A percentile compares a stretch with the other conserved stretches of the same genome.
Conservation (phyloP, 495 filamentous ascomycete genomes). For the Pyronema domesticum region DNA sequence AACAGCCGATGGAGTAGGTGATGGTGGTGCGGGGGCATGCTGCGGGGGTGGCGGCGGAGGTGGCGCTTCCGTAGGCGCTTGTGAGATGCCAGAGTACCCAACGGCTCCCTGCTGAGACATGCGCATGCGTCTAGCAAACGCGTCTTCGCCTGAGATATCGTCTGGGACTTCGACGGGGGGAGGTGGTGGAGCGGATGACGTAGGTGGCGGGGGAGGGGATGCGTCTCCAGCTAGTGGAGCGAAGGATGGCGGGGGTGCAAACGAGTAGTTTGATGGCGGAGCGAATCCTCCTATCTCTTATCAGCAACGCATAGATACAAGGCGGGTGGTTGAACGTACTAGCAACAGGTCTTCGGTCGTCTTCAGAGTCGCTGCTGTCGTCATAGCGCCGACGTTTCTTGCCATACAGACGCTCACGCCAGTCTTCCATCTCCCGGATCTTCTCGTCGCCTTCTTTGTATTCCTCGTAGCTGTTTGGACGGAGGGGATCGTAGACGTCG, state of each 20-base stretch:
- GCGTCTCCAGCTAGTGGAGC: slow-evolving; percentile 21
- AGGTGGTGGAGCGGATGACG: slow-evolving; percentile 24
- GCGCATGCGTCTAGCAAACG: slow-evolving; percentile 46
- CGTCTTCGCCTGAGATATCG: slow-evolving; percentile 52
- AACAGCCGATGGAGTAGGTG: slow-evolving; percentile 29
- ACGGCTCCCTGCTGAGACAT: slow-evolving; percentile 28
- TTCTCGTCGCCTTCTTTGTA: slow-evolving; percentile 77
- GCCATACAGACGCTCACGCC: slow-evolving; percentile 71
- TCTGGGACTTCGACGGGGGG: slow-evolving; percentile 30
- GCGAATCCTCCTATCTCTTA: slow-evolving; percentile 41
- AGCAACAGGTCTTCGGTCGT: slow-evolving; percentile 33
- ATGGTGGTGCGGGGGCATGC: slow-evolving; percentile 2
- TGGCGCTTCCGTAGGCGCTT: slow-evolving; percentile 10
- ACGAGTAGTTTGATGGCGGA: slow-evolving; percentile 46
- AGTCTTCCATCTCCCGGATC: slow-evolving; percentile 60
- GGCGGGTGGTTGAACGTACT: slow-evolving; percentile 29
- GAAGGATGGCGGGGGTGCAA: slow-evolving; percentile 50
- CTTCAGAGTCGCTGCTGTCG: slow-evolving; percentile 38
- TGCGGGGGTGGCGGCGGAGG: slow-evolving; percentile 25
- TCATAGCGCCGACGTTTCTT: slow-evolving; percentile 38
- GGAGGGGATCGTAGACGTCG: slow-evolving; percentile 72
- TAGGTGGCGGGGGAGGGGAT: slow-evolving; percentile 21
- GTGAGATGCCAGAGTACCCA: slow-evolving; percentile 28
- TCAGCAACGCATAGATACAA: neutral
- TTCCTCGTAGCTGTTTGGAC: slow-evolving; percentile 73